phyloP scores from a whole-genome alignment of 345 rosid genomes.

The Populus deltoides region DNA sequence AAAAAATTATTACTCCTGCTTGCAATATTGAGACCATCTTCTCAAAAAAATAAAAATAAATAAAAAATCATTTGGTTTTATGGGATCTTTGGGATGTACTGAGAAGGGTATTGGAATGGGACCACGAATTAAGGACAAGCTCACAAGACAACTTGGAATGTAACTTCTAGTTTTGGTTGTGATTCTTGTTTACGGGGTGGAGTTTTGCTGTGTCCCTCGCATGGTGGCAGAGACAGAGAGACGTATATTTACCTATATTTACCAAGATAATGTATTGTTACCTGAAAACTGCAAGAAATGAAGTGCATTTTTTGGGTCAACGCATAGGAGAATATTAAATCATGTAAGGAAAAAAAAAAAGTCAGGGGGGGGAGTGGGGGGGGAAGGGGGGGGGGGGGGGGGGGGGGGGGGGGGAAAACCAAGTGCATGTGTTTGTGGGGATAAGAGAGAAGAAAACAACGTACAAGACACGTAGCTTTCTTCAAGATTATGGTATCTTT shows the following conservation, averaged over 20 bases:
- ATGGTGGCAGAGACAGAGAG: constrained; percentile 9
- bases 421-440: constrained; percentile 11
- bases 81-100: neutral
- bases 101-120: constrained; percentile 1
- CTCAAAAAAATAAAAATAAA: neutral
- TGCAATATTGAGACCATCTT: neutral
- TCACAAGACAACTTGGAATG: constrained; percentile 7
- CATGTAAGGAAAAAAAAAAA: neutral
- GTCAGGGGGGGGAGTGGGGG: no score
- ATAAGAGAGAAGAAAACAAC: constrained; percentile 23
- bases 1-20: neutral
- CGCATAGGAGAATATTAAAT: neutral
- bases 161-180: constrained; percentile 4
- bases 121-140: constrained; percentile 13
- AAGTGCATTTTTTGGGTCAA: constrained; percentile 15
- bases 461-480: constrained; percentile 40
- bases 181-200: constrained; percentile 2
- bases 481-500: constrained; percentile 31
- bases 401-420: no score
- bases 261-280: constrained; percentile 17
- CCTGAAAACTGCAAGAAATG: neutral
- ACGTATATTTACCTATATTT: neutral
- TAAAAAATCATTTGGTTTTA: neutral
- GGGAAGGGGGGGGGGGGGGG: no score
- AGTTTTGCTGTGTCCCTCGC: constrained; percentile 13